These are phyloP conservation scores for Neonectria hederae DNA, from an alignment of 2,329 filamentous ascomycete species.

Conservation along the genomic window DNA sequence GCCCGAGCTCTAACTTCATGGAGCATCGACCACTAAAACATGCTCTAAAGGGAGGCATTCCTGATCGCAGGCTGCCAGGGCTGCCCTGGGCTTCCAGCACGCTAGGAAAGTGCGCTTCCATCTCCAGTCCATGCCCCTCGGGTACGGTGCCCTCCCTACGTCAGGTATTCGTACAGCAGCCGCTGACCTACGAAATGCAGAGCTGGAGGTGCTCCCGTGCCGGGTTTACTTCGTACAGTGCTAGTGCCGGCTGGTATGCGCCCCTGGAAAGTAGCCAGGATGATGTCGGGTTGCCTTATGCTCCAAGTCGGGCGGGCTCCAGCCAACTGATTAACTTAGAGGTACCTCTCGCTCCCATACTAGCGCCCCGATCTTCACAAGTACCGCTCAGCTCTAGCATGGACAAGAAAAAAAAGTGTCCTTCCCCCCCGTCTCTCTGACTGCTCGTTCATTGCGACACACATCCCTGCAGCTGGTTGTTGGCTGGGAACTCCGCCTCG, in stretches of 20 bases:
- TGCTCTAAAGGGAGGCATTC: not conserved
- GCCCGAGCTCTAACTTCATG: not conserved
- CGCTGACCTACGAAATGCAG: not conserved
- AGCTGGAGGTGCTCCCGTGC: slow-evolving; percentile 1
- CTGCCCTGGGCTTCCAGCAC: not conserved
- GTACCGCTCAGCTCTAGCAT: slow-evolving; percentile 8
- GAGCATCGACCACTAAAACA: not conserved
- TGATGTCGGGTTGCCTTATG: slow-evolving; percentile 11
- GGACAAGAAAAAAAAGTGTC: slow-evolving; percentile 12
- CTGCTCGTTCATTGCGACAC: slow-evolving; percentile 22
- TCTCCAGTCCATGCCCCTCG: not conserved
- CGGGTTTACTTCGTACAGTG: not conserved
- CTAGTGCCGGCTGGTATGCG: slow-evolving; percentile 13
- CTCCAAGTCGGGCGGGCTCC: slow-evolving; percentile 1
- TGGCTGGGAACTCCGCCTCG: slow-evolving; percentile 24
- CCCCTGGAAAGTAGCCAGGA: slow-evolving; percentile 15
- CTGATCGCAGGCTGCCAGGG: not conserved
- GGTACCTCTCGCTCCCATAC: slow-evolving; percentile 14
- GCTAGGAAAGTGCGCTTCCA: not conserved
- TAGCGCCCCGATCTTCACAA: not conserved
- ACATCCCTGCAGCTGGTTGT: slow-evolving; percentile 23
- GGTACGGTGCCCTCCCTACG: not conserved
- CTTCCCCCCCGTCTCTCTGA: slow-evolving; percentile 7
- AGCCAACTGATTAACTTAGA: not conserved
- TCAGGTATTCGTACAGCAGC: too few species aligned